A percentile compares a stretch with the other conserved stretches of the same genome.
These are phyloP conservation scores for Sporothrix globosa DNA, from an alignment of 2,329 filamentous ascomycete species.

Conservation along the genomic window DNA sequence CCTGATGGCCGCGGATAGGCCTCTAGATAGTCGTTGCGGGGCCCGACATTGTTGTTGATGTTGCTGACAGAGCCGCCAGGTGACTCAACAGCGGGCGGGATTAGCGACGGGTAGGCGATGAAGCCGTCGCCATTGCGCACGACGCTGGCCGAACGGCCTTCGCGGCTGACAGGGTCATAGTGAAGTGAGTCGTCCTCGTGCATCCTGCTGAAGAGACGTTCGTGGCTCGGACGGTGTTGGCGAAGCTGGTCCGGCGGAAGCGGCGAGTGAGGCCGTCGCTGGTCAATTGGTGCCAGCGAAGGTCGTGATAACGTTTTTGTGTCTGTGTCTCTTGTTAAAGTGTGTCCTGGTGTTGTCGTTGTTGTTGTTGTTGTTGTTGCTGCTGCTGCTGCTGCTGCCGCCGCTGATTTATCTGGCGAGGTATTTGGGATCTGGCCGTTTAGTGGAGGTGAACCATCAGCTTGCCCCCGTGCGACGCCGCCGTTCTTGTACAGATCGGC, in stretches of 20 bases:
- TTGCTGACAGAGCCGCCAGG: slow-evolving; percentile 24
- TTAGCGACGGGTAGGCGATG: slow-evolving; percentile 42
- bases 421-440: neutral
- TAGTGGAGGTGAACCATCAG: neutral
- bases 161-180: slow-evolving; percentile 39
- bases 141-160: slow-evolving; percentile 41
- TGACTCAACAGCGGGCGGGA: slow-evolving; percentile 41
- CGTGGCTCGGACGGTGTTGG: slow-evolving; percentile 18
- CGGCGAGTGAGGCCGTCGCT: neutral
- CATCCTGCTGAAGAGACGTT: slow-evolving; percentile 23
- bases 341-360: neutral
- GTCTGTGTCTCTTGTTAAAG: neutral
- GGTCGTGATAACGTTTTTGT: neutral
- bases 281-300: neutral
- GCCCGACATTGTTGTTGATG: neutral
- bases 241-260: neutral
- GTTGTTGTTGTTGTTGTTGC: too few species aligned
- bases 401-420: neutral
- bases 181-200: slow-evolving; percentile 35
- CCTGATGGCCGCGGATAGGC: neutral
- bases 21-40: neutral
- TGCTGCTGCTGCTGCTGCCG: neutral
- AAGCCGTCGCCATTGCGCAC: slow-evolving; percentile 42
- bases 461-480: neutral
- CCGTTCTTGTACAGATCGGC: slow-evolving; percentile 13